Base-by-base conservation (phyloP, 176 grass and related monocot species). In the Musa acuminata region DNA sequence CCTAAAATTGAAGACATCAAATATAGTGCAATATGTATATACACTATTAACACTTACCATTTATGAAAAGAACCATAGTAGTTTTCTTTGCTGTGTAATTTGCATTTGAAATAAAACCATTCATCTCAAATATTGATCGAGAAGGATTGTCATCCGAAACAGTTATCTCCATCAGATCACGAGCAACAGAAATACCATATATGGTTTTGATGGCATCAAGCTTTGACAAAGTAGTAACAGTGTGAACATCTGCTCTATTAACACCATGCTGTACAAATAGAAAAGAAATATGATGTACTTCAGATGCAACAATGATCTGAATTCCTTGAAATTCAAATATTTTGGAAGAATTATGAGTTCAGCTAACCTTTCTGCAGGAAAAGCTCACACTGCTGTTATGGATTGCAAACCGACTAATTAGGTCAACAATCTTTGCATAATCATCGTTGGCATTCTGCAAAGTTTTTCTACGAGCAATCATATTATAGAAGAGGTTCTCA, bases 401-500 rank as follows among this genome's bases (percentile, higher is more conserved):
- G 55, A 98, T 77, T 62, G 94, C 86, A 85, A 98, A 98, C 13
- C 86, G 82, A 65, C 87, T 89, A 81, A 93, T 85, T 64, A 91
- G 83, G 77, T 97, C 94, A 13, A 89, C 88, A 82, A 98, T 89
- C 75, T 89, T 98, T 25, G 84, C 82, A 79, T 93, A 91, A 80
- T 93, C 94, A 52, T 98, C 94, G 54, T 85, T 89, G 69, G 90
- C 83, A 75, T 87, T 98, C 59, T 93, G 82, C 54, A 98, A 83
- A 62, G 90, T 91, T 91, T 91, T 98, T 27, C 86, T 91, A 74
- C 88, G 82, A 78, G 90, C 86, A 72, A 90, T 53, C 90, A 98
- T 93, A 83, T 98, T 91, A 81, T 91, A 97, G 78, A 93, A 97
- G 52, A 91, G 75, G 78, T 97, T 97, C 82, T 93, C 87, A n/a